phyloP scores from a whole-genome alignment of 2,329 filamentous ascomycete species.

The Cladosporium sp. region DNA sequence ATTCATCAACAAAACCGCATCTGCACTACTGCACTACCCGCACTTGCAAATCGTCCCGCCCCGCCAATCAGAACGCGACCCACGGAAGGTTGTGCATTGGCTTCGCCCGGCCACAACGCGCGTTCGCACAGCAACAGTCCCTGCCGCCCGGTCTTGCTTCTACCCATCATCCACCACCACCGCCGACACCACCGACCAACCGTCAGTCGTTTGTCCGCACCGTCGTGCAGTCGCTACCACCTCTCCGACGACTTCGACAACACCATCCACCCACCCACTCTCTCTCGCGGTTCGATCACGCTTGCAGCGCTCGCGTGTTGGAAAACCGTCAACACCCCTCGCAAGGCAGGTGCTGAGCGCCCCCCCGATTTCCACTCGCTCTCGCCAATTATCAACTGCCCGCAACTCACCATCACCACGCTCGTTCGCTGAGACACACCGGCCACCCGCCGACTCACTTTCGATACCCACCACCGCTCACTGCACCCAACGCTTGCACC shows the following conservation, averaged over 20 bases:
- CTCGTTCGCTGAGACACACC: constrained; percentile 11
- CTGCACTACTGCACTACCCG: constrained; percentile 5
- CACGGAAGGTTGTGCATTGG: constrained; percentile 23
- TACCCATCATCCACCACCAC: constrained; percentile 8
- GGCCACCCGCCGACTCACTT: constrained; percentile 7
- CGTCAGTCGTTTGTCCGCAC: neutral
- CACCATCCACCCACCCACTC: constrained; percentile 7
- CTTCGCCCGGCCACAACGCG: constrained; percentile 22
- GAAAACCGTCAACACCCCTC: neutral
- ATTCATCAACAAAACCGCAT: neutral
- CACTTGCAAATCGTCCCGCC: constrained; percentile 6
- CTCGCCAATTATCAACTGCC: constrained; percentile 1
- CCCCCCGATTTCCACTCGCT: constrained; percentile 9
- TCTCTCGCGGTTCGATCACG: constrained; percentile 3
- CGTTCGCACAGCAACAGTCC: constrained; percentile 29
- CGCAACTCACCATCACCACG: neutral
- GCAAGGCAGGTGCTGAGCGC: constrained; percentile 6
- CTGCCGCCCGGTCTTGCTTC: constrained; percentile 16
- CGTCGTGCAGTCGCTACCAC: neutral
- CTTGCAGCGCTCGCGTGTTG: constrained; percentile 14
- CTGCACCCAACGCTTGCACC: constrained; percentile 14
- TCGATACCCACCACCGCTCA: constrained; percentile 11
- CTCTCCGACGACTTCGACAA: constrained; percentile 13
- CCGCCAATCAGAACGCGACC: constrained; percentile 25
- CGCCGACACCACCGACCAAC: neutral